Conservation (phyloP, 2,329 filamentous ascomycete species). For the Emergomyces africanus region DNA sequence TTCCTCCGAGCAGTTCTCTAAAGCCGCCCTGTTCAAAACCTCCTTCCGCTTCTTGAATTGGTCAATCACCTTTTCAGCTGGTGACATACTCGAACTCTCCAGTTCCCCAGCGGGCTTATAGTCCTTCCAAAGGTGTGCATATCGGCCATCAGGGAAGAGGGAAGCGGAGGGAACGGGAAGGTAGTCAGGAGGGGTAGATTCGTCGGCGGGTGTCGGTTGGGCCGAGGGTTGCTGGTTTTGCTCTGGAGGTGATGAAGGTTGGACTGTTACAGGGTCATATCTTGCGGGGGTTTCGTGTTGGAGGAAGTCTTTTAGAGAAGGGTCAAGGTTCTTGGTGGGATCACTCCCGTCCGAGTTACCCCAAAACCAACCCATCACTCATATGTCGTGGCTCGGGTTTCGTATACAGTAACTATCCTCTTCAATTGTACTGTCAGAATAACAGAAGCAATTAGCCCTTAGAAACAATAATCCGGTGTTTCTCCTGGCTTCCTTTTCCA, state of each 20-base stretch:
- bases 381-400: not conserved
- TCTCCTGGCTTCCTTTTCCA: not conserved
- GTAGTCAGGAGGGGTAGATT: conserved; percentile 16
- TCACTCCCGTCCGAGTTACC: conserved; percentile 37
- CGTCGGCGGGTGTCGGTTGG: conserved; percentile 1
- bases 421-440: conserved; percentile 1
- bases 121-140: conserved; percentile 83
- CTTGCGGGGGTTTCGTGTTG: conserved; percentile 68
- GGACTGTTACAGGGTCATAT: conserved; percentile 35
- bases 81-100: conserved; percentile 58
- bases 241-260: conserved; percentile 12
- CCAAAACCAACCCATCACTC: conserved; percentile 54
- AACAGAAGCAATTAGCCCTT: not conserved
- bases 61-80: conserved; percentile 72
- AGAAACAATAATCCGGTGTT: not conserved
- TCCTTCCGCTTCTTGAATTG: conserved; percentile 72
- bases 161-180: conserved; percentile 38
- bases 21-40: conserved; percentile 63
- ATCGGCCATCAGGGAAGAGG: conserved; percentile 55
- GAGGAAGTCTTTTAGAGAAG: conserved; percentile 71
- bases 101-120: conserved; percentile 64
- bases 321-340: conserved; percentile 64
- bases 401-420: not conserved
- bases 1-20: conserved; percentile 88
- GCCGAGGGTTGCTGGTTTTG: conserved; percentile 3